Percentiles rank a stretch among this genome's conserved stretches.
phyloP scores from a whole-genome alignment of 2,329 filamentous ascomycete genomes.

The Aspergillus vadensis region DNA sequence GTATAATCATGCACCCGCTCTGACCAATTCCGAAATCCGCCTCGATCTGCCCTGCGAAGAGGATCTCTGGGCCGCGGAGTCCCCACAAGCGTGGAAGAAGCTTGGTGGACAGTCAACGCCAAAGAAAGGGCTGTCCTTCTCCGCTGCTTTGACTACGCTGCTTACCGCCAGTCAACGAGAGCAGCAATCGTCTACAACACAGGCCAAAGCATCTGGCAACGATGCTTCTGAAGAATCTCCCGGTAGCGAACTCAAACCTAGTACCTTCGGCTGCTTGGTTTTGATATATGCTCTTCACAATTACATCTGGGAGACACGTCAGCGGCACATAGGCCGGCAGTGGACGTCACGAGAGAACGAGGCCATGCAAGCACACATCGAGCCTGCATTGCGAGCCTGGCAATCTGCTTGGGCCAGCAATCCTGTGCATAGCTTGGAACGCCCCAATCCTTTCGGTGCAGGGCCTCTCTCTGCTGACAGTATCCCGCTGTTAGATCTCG shows the following conservation, averaged over 20 bases:
- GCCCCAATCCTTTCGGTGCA: conserved; percentile 78
- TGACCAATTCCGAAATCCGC: conserved; percentile 91
- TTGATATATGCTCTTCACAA: conserved; percentile 95
- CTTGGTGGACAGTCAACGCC: conserved; percentile 73
- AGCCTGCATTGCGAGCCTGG: conserved; percentile 92
- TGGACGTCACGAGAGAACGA: conserved; percentile 94
- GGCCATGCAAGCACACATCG: conserved; percentile 92
- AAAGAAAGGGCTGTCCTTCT: conserved; percentile 74
- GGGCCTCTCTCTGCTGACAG: conserved; percentile 86
- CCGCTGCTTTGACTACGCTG: conserved; percentile 76
- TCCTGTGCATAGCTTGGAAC: conserved; percentile 77
- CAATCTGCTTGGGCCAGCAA: conserved; percentile 89
- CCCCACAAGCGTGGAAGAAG: conserved; percentile 75
- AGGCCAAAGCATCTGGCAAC: conserved; percentile 48
- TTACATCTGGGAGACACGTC: conserved; percentile 96
- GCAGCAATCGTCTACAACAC: conserved; percentile 44
- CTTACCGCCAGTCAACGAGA: conserved; percentile 73
- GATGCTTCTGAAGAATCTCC: conserved; percentile 52
- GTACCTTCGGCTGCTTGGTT: conserved; percentile 87
- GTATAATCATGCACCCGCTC: conserved; percentile 86
- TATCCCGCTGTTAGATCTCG: conserved; percentile 85
- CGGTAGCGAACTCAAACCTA: conserved; percentile 71
- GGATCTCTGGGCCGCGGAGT: conserved; percentile 83
- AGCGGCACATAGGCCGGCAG: conserved; percentile 80
- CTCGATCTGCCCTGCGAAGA: conserved; percentile 92